A percentile compares a stretch with the other conserved stretches of the same genome.
phyloP scores from a whole-genome alignment of 2,329 filamentous ascomycete species.

The Talaromyces sp. region DNA sequence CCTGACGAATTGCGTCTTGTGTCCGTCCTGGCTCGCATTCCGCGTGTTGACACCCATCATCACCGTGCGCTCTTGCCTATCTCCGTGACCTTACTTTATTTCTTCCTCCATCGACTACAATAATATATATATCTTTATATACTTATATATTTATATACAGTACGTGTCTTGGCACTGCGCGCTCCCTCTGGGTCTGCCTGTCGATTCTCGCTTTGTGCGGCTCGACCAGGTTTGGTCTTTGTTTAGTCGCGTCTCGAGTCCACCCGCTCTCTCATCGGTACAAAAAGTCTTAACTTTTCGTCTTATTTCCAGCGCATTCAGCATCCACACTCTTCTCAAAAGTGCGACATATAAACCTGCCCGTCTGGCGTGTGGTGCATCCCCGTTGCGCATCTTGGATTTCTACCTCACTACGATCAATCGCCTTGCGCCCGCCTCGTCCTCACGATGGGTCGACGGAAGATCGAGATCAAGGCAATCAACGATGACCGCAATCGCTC shows the following conservation, averaged over 20 bases:
- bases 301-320: background rate
- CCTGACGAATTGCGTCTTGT: background rate
- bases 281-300: background rate
- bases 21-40: background rate
- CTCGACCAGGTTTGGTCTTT: background rate
- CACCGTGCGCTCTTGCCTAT: background rate
- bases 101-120: background rate
- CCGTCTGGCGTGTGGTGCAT: background rate
- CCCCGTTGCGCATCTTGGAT: background rate
- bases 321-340: background rate
- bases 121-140: background rate
- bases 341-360: background rate
- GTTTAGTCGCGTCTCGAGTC: background rate
- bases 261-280: background rate
- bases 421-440: background rate
- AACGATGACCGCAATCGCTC: conserved; percentile 97
- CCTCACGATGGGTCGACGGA: conserved; percentile 81
- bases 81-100: background rate
- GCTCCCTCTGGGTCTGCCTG: background rate
- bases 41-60: background rate
- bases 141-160: no score
- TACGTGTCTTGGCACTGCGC: background rate
- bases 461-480: conserved; percentile 99
- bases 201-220: background rate
- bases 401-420: background rate